A percentile compares a stretch with the other conserved stretches of the same genome.
Evolutionary conservation across 768 basidiomycete genomes (phyloP).

Genomic region (Dictyophora rubrovolvata): DNA sequence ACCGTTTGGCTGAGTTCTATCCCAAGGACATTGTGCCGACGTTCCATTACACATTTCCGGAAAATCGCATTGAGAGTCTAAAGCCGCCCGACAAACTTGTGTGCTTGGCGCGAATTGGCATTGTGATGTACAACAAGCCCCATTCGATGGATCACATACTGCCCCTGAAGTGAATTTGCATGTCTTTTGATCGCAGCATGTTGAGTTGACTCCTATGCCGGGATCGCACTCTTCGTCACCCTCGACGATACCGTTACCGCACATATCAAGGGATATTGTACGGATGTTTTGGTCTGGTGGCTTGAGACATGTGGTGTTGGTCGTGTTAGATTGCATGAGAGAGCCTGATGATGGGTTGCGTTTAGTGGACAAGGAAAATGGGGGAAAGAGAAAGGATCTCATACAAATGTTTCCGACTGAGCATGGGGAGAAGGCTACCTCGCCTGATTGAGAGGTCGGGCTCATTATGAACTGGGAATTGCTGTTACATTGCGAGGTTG

Average conservation of each 20-base stretch:
- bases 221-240: conserved; percentile 84
- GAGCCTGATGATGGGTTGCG: conserved; percentile 35
- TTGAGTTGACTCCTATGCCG: conserved; percentile 43
- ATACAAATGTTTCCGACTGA: conserved; percentile 77
- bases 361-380: not conserved
- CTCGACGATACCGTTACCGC: conserved; percentile 78
- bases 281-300: conserved; percentile 38
- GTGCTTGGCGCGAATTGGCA: conserved; percentile 62
- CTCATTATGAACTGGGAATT: conserved; percentile 73
- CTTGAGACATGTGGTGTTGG: conserved; percentile 60
- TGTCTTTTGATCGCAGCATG: conserved; percentile 64
- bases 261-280: conserved; percentile 59
- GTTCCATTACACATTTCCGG: conserved; percentile 69
- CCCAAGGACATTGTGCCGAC: conserved; percentile 60
- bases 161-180: conserved; percentile 68
- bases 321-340: conserved; percentile 38
- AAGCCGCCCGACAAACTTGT: conserved; percentile 61
- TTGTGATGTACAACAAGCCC: conserved; percentile 59
- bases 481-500: conserved; percentile 49
- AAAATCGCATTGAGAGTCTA: conserved; percentile 58
- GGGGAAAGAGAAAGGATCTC: conserved; percentile 16
- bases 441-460: conserved; percentile 53
- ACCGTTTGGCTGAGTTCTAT: conserved; percentile 56
- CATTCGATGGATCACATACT: conserved; percentile 69
- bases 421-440: conserved; percentile 68